A percentile compares a stretch with the other conserved stretches of the same genome.
Conservation (phyloP, 2,329 filamentous ascomycete genomes). For the Pezizomycotina sp. region DNA sequence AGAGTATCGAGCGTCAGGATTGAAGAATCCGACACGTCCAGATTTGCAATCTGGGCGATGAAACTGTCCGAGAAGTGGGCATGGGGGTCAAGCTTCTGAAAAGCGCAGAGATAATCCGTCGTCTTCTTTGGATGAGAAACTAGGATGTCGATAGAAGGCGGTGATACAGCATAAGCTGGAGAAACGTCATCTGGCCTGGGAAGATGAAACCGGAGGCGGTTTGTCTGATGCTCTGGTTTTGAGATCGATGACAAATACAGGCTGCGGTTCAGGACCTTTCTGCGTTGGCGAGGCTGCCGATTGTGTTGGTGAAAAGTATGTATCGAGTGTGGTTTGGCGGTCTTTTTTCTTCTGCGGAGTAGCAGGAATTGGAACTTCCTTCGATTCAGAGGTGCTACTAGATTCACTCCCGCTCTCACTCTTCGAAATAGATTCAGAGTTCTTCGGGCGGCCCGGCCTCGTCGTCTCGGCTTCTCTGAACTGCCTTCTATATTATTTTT, state of each 20-base stretch:
- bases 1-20: slow-evolving; percentile 33
- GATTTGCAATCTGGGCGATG: slow-evolving; percentile 19
- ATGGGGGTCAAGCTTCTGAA: slow-evolving; percentile 52
- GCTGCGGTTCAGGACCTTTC: slow-evolving; percentile 28
- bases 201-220: slow-evolving; percentile 38
- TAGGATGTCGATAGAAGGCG: no score
- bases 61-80: slow-evolving; percentile 62
- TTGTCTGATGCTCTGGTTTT: slow-evolving; percentile 60
- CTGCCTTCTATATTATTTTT: no score
- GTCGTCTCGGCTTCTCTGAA: no score
- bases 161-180: slow-evolving; percentile 84
- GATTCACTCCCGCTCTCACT: slow-evolving; percentile 6
- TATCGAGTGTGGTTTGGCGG: slow-evolving; percentile 6
- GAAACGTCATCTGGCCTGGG: slow-evolving; percentile 53
- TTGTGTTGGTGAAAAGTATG: slow-evolving; percentile 2
- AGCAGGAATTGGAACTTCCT: background rate
- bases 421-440: slow-evolving; percentile 2
- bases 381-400: slow-evolving; percentile 3
- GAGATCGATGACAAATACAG: slow-evolving; percentile 67
- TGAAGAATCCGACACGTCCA: slow-evolving; percentile 5
- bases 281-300: no score
- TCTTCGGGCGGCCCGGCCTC: background rate
- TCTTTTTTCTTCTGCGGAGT: slow-evolving; percentile 18
- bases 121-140: no score
- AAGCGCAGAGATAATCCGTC: slow-evolving; percentile 54